Conservation (phyloP, 345 rosid genomes). For the Dimocarpus longan region DNA sequence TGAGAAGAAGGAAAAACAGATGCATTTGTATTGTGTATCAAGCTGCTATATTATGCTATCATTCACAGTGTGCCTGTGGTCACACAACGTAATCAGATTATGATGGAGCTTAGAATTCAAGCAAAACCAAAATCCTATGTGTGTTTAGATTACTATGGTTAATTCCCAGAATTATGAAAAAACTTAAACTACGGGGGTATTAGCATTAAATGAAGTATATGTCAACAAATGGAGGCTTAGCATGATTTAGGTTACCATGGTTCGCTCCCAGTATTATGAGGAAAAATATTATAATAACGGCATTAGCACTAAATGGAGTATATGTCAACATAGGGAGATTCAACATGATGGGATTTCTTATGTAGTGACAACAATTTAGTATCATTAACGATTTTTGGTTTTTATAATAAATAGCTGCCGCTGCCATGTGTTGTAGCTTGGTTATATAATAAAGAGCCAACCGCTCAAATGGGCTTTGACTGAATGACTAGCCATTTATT, state of each 20-base stretch:
- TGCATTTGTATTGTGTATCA: not conserved
- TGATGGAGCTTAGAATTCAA: not conserved
- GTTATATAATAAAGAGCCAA: not conserved
- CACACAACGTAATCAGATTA: not conserved
- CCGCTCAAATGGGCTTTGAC: not conserved
- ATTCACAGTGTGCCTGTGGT: not conserved
- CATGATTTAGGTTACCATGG: too few relatives aligned
- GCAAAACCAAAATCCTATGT: not conserved
- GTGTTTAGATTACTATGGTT: not conserved
- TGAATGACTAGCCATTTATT: constrained; percentile 2
- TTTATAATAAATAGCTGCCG: not conserved
- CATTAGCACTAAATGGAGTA: too few relatives aligned
- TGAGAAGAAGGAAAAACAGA: not conserved
- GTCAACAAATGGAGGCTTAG: not conserved
- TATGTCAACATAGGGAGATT: too few relatives aligned
- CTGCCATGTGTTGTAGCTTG: not conserved
- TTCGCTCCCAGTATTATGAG: too few relatives aligned
- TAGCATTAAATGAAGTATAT: not conserved
- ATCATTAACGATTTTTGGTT: not conserved
- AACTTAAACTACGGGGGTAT: not conserved
- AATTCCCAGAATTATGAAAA: not conserved
- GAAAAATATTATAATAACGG: too few relatives aligned
- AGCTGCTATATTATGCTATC: not conserved
- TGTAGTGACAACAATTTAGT: not conserved
- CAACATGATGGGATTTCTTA: not conserved